Evolutionary conservation across 2,329 filamentous ascomycete species (phyloP).

Genomic region (Xylariaceae sp.): DNA sequence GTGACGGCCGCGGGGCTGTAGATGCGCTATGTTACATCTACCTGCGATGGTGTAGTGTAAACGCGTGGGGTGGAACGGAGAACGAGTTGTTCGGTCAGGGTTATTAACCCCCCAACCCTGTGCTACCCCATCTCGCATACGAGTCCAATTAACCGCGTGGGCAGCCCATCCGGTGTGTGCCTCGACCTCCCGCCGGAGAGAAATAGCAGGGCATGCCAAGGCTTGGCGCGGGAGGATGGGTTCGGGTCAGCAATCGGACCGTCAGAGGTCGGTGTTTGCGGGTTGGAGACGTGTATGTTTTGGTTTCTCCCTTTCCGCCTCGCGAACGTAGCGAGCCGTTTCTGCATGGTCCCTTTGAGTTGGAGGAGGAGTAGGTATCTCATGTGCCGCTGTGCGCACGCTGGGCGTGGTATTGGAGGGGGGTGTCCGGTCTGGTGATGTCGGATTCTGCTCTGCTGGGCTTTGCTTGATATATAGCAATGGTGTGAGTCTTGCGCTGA

Average conservation of each 20-base stretch:
- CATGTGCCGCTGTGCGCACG: neutral
- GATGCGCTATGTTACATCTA: too few species aligned
- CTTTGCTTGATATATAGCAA: too few species aligned
- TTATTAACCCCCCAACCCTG: neutral
- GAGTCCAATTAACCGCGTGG: neutral
- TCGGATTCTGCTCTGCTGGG: slow-evolving; percentile 6
- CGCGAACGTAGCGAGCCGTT: neutral
- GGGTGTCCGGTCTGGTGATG: neutral
- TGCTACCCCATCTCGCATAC: neutral
- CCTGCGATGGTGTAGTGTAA: neutral
- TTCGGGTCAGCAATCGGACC: slow-evolving; percentile 19
- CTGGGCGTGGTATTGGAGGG: neutral
- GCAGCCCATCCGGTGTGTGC: neutral
- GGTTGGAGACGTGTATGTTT: neutral
- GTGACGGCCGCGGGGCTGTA: too few species aligned
- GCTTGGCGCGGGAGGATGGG: slow-evolving; percentile 1
- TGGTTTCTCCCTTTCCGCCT: neutral
- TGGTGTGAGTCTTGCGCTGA: neutral
- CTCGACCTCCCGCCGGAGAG: neutral
- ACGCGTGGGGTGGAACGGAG: neutral
- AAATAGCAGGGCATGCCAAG: neutral
- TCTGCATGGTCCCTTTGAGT: neutral
- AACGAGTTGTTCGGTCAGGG: too few species aligned
- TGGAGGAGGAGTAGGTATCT: neutral
- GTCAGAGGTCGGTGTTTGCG: neutral